These are phyloP conservation scores for Acanthamoeba sp. DNA, from an alignment of 208 protist species.

Conservation along the genomic window DNA sequence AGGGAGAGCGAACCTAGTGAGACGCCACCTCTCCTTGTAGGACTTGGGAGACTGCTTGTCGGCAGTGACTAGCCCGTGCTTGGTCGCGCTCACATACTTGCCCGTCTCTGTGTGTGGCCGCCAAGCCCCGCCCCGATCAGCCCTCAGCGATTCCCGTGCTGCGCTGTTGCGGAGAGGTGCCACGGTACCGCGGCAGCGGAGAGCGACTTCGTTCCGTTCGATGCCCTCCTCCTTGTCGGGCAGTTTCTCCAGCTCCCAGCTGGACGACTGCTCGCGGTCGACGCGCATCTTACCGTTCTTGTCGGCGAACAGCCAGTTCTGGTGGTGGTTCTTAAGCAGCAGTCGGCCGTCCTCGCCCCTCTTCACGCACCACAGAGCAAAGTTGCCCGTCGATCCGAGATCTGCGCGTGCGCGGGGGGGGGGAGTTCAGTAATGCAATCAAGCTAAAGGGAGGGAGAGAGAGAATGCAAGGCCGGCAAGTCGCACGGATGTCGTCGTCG, in stretches of 20 bases:
- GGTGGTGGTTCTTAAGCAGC: constrained; percentile 43
- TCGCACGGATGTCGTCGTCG: background rate
- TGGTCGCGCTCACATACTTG: constrained; percentile 4
- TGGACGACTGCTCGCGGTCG: background rate
- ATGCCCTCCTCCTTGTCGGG: constrained; percentile 15
- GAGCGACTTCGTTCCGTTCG: constrained; percentile 21
- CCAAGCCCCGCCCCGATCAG: background rate
- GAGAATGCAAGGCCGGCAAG: no score
- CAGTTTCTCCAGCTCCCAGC: constrained; percentile 14
- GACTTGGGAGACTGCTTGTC: background rate
- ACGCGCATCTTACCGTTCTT: constrained; percentile 33
- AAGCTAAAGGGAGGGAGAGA: no score
- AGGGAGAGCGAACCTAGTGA: background rate
- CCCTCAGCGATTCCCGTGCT: background rate
- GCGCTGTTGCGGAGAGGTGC: background rate
- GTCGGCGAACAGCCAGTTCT: constrained; percentile 40
- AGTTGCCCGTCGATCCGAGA: constrained; percentile 23
- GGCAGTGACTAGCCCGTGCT: background rate
- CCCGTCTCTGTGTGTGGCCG: background rate
- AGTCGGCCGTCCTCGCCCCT: background rate
- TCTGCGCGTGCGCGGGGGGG: background rate
- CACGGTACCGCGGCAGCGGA: background rate
- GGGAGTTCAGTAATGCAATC: no score
- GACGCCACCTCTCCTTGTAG: constrained; percentile 11
- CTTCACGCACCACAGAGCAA: constrained; percentile 7